Evolutionary conservation across 2,329 filamentous ascomycete species (phyloP), one percentile per base, ranked within the genome.

Genomic region (Epichloe scottii): DNA sequence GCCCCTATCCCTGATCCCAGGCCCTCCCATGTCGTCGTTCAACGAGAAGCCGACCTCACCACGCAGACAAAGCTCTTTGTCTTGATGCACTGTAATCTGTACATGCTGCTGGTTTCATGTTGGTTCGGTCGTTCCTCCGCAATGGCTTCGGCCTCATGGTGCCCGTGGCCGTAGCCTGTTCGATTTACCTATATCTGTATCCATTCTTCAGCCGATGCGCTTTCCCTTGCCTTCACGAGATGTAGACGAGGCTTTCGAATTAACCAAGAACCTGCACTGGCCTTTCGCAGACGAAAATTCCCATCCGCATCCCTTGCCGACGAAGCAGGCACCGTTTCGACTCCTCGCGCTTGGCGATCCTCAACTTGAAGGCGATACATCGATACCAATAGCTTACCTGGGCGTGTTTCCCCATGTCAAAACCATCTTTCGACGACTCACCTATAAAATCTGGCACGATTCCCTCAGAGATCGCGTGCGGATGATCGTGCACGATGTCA

Each of bases 341-440:
- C 79, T 97, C 3, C 82, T 97, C 14, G 82, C 89, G 1, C 79
- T 97, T 21, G 91, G 87, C 54, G 91, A 97, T 66, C 91, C 91
- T 5, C 91, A 97, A 66, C 79, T 97, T 50, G 91, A 97, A 69
- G 91, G 91, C 59, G 88, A 95, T 63, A 89, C 85, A 2, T 89
- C 87, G 6, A 83, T 96, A 26, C 85, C 84, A 15, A 76, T 74
- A 49, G 70, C 72, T 37, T 71, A 75, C 55, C 66, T 75, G 38
- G 71, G 74, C 44, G 64, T 71, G 1, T 77, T 83, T 48, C 77
- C 78, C 1, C 77, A 83, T 58, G 59, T 77, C 3, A 68, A 67
- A 50, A 70, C 66, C 56, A 68, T 76, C 19, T 64, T 69, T 48
- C 65, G 66, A 33, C 77, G 77, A 52, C 60, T 72, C 43, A 72